These are phyloP conservation scores for Venturia oleaginea DNA, from an alignment of 2,329 filamentous ascomycete genomes.

Conservation along the genomic window DNA sequence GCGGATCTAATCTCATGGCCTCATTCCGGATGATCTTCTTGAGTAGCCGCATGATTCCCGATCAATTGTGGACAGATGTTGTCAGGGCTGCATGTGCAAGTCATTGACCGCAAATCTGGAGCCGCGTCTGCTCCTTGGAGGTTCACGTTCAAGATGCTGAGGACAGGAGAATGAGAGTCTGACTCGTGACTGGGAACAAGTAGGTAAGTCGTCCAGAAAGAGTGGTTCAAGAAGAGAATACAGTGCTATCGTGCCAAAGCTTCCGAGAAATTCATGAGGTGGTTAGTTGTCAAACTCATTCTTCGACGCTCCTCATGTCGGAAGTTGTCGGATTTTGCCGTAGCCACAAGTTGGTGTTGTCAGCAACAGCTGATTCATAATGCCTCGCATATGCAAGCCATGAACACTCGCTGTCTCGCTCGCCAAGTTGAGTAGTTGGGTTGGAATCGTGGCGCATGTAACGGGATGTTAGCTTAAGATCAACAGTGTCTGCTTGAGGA, in stretches of 20 bases:
- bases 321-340: not conserved
- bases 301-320: not conserved
- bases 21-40: constrained; percentile 57
- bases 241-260: not conserved
- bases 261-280: not conserved
- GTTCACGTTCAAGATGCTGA: not conserved
- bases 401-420: not conserved
- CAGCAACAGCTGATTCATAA: not conserved
- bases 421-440: not conserved
- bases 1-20: constrained; percentile 58
- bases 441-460: not conserved
- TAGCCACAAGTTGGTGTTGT: not conserved
- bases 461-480: not conserved
- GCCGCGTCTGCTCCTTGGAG: not conserved
- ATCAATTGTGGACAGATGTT: not conserved
- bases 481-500: not conserved
- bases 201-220: not conserved
- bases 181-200: not conserved
- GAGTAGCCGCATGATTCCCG: constrained; percentile 31
- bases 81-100: not conserved
- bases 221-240: not conserved
- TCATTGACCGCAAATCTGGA: not conserved
- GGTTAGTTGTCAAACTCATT: not conserved
- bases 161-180: not conserved
- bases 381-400: not conserved